Evolutionary conservation across 768 basidiomycete species (phyloP).

Genomic region (Termitomyces sp.): DNA sequence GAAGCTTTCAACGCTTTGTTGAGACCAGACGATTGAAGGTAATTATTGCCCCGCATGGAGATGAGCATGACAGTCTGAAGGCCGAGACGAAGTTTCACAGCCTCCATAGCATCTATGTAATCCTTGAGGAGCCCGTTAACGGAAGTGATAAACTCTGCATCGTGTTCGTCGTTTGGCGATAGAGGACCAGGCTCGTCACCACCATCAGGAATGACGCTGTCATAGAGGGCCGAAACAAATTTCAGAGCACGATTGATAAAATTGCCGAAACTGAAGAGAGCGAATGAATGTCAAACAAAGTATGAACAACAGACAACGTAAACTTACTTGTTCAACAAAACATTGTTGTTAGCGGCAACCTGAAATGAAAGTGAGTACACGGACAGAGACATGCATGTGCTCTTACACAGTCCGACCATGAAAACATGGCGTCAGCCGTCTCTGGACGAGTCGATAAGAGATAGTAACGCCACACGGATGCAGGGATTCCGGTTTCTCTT

Average conservation of each 20-base stretch:
- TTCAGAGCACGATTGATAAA: conserved; percentile 95
- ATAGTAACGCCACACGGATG: conserved; percentile 97
- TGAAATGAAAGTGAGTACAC: conserved; percentile 21
- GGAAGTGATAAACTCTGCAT: conserved; percentile 74
- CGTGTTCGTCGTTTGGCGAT: conserved; percentile 60
- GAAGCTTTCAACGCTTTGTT: conserved; percentile 85
- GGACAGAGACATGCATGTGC: not conserved
- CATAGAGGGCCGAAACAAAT: conserved; percentile 85
- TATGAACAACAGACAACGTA: not conserved
- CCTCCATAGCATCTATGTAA: conserved; percentile 87
- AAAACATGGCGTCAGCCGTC: conserved; percentile 92
- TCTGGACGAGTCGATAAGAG: conserved; percentile 91
- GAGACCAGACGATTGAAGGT: conserved; percentile 90
- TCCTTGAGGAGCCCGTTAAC: conserved; percentile 76
- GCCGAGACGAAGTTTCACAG: conserved; percentile 84
- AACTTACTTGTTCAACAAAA: conserved; percentile 86
- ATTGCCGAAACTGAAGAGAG: conserved; percentile 76
- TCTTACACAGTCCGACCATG: conserved; percentile 90
- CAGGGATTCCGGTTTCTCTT: conserved; percentile 87
- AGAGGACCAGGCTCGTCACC: conserved; percentile 67
- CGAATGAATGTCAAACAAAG: not conserved
- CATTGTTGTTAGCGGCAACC: conserved; percentile 91
- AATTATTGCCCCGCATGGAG: conserved; percentile 86
- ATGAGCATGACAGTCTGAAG: conserved; percentile 88
- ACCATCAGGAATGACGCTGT: conserved; percentile 76